Conservation (phyloP, 257 asterid genomes). For the Solanum chiquidenum region DNA sequence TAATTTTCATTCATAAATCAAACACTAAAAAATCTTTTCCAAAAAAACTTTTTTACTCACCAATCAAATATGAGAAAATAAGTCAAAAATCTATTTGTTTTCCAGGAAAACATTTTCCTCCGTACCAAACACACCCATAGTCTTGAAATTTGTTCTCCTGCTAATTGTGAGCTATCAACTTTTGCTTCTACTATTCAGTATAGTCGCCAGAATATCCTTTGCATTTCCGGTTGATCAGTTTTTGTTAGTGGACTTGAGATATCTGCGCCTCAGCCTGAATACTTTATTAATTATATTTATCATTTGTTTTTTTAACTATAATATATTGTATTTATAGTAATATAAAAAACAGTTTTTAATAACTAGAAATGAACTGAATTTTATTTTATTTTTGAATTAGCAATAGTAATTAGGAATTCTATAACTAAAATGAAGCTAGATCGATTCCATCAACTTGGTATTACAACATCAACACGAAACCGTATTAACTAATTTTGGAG, state of each 20-base stretch:
- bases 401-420: neutral
- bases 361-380: neutral
- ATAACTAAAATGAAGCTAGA: neutral
- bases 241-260: neutral
- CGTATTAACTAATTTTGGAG: neutral
- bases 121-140: too few species aligned
- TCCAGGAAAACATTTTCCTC: too few species aligned
- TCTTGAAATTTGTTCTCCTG: neutral
- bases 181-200: neutral
- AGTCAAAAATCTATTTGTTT: too few species aligned
- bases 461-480: neutral
- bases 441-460: neutral
- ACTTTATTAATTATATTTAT: too few species aligned
- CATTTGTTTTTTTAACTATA: too few species aligned
- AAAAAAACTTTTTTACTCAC: too few species aligned
- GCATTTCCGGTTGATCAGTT: neutral
- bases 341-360: too few species aligned
- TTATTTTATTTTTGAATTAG: neutral
- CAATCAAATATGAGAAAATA: too few species aligned
- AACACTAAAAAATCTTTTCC: too few species aligned
- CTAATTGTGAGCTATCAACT: neutral
- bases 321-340: too few species aligned
- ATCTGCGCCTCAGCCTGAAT: too few species aligned
- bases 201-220: neutral
- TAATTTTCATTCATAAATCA: too few species aligned